Base-by-base conservation (phyloP, 2,329 filamentous ascomycete species). In the Paramyrothecium roridum region DNA sequence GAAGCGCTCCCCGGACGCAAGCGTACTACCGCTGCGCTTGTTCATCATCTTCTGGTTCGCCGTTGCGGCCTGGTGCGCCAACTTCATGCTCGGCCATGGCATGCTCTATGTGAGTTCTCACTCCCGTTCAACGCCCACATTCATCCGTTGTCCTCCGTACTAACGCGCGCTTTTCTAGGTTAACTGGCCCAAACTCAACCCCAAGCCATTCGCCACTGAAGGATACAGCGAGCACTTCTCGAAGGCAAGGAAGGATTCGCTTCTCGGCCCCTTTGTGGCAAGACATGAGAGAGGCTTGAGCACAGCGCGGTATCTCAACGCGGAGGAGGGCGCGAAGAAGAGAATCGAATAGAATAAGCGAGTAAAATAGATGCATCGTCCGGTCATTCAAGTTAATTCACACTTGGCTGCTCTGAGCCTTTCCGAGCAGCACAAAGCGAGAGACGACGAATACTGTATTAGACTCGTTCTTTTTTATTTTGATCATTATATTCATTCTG, bases 161-260 rank as follows among this genome's bases (percentile, higher is more conserved):
- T 63, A 52, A 65, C 54, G 52, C 13, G 50, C 50, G 3, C 13
- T n/a, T 48, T n/a, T 52, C 48, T 58, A 96, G 92, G 93, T 97
- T 63, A 98, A 97, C 75, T 99, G 96, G 95, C 95, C 95, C 11
- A 97, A 96, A 70, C 84, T 99, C 50, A 96, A 96, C 71, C 93
- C 92, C 12, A 87, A 91, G 17, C 85, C 90, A 2, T 96, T 89
- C 74, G 93, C 91, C 3, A 83, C 85, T 8, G 95, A 99, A 66
- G 91, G 91, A 43, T 96, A 93, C 72, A 87, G 91, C 65, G 92
- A 97, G 64, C 90, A 93, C 52, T 85, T 96, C 62, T 81, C 82
- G 62, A 90, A 91, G 68, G 92, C 93, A 13, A 82, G 87, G 61
- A 92, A 95, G 68, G 91, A 96, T 68, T 84, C 86, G 56, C 71